A percentile compares a stretch with the other conserved stretches of the same genome.
Evolutionary conservation across 192 early-diverging fungal species (phyloP).

Genomic region (Cladochytrium replicatum): DNA sequence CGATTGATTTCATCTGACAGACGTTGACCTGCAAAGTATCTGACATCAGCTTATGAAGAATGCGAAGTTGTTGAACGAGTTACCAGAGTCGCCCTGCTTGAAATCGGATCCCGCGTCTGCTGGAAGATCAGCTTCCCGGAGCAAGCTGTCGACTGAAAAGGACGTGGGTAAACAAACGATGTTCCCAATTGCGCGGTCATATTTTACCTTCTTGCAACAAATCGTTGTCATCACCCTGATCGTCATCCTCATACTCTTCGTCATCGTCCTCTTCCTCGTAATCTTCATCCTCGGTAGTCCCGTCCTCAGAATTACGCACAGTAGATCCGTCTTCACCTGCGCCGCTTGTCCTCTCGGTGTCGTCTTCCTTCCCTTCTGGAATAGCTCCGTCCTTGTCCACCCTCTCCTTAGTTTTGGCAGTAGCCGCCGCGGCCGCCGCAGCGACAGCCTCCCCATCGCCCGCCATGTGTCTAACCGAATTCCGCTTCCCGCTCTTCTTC

Average conservation of each 20-base stretch:
- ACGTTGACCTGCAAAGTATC: no score
- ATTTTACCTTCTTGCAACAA: conserved; percentile 12
- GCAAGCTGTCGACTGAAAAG: no score
- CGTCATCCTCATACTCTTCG: conserved; percentile 8
- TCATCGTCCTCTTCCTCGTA: conserved; percentile 1
- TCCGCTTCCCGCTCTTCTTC: background rate
- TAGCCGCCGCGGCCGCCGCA: background rate
- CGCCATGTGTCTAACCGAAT: background rate
- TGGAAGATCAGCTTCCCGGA: no score
- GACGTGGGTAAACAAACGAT: no score
- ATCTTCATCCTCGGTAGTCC: background rate
- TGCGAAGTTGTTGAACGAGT: no score
- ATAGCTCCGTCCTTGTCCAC: conserved; percentile 6
- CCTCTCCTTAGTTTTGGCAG: background rate
- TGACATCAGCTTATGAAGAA: no score
- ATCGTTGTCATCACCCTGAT: conserved; percentile 14
- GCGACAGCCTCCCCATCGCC: background rate
- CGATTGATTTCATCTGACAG: no score
- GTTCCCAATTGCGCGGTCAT: no score
- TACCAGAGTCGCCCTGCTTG: no score
- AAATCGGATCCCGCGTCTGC: no score
- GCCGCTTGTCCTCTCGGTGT: background rate
- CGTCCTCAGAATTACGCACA: background rate
- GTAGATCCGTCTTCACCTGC: conserved; percentile 3
- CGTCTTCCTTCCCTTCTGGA: background rate